Conservation (phyloP, 163 green algal species). For the Chlamydomonas reinhardtii region DNA sequence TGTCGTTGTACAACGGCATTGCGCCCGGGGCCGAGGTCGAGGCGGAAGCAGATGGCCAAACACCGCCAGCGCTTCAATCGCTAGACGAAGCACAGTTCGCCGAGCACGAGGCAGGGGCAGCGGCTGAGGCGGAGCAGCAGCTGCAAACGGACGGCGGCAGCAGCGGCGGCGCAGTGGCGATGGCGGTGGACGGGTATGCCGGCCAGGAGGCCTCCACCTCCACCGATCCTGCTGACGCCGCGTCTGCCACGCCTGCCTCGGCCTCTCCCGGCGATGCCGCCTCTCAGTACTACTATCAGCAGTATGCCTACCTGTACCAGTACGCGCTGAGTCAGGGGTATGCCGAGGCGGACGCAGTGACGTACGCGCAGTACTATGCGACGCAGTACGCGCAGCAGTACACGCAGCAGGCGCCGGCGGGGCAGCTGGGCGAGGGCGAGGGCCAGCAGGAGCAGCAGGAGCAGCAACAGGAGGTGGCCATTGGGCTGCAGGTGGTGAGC, state of each 20-base stretch:
- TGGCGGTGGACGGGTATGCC: not conserved
- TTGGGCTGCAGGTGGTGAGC: too few relatives aligned
- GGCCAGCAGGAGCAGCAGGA: not conserved
- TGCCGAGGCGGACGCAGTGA: conserved; percentile 24
- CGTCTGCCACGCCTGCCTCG: not conserved
- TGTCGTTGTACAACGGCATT: conserved; percentile 34
- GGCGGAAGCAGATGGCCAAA: not conserved
- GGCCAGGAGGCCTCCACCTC: too few relatives aligned
- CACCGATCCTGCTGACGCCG: not conserved
- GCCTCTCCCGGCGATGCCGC: not conserved
- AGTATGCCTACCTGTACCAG: conserved; percentile 50
- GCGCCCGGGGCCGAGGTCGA: not conserved
- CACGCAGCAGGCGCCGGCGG: conserved; percentile 18
- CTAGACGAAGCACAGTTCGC: too few relatives aligned
- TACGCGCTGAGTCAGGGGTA: conserved; percentile 40
- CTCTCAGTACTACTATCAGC: conserved; percentile 54
- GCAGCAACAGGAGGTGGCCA: too few relatives aligned
- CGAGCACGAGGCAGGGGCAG: not conserved
- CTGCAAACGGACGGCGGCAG: too few relatives aligned
- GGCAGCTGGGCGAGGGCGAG: conserved; percentile 2
- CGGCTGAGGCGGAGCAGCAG: not conserved
- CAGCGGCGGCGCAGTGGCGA: not conserved
- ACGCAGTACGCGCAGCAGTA: conserved; percentile 37
- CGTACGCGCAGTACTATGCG: conserved; percentile 50
- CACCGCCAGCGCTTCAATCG: too few relatives aligned